Base-by-base conservation (phyloP, 2,329 filamentous ascomycete species). In the Alternaria rosae region DNA sequence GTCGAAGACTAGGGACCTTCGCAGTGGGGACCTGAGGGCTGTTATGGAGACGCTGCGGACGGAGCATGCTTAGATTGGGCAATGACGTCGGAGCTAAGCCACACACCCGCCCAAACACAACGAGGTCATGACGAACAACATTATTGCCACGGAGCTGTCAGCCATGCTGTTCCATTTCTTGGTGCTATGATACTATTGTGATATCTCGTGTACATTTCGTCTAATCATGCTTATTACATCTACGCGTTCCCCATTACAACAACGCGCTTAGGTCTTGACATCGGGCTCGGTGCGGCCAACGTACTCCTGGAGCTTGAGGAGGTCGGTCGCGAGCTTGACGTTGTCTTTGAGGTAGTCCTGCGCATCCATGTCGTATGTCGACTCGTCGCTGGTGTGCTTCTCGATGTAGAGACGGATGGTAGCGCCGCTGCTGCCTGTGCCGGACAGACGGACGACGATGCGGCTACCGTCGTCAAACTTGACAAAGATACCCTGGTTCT, bases 371-470 rank as follows among this genome's bases (percentile, higher is more conserved):
- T 85, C 87, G 77, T 95, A 96, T 62, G 89, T 93, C 65, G 87
- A 89, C 65, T 89, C 85, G 76, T 98, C 93, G 67, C 84, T 87
- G 81, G 92, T 94, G 85, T 98, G 92, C 85, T 95, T 94, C 88
- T 99, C 95, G 70, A 99, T 90, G 82, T 99, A 99, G 70, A 99
- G 86, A 66, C 95, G 92, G 78, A 99, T 98, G 30, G 95, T 99
- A 50, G 95, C 95, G 59, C 95, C 95, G 52, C 92, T 96, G 73
- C 92, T 96, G 69, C 95, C 95, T 20, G 95, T 99, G 53, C 95
- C 95, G 2, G 94, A 98, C 62, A 99, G 86, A 74, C 95, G 92
- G 61, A 98, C 93, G 54, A 99, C 93, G 64, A 98, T 94, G 70
- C 95, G 91, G 83, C 92, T 97, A 66, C 94, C 94, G 61, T 96